Base-by-base conservation (phyloP, 345 rosid genomes). In the Combretum micranthum region DNA sequence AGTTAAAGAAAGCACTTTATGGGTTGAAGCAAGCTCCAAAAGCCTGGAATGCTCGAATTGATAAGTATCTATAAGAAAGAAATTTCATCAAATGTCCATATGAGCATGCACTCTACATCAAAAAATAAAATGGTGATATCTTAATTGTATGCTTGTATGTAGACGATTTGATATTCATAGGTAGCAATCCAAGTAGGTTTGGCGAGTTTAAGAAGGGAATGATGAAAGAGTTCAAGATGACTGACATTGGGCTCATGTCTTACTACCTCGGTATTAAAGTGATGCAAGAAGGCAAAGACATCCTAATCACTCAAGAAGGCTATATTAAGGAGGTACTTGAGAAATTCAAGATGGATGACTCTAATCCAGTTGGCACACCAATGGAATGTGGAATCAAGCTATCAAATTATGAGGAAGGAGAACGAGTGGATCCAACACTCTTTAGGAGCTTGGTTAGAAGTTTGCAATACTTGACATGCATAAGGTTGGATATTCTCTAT, bases 1-100 rank as follows among this genome's bases (percentile, higher is more conserved):
- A 9, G 19, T 50, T 58, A 11, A 22, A 23, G 7, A 58, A 46
- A 2, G 42, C 44, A 8, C 47, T 57, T 6, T 10, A 57, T 23
- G 44, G 44, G 17, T 46, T 57, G 3, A 46, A 46, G 62, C 52
- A 58, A n/a, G 61, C 51, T 13, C 42, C 61, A 8, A 13, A 20
- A 0, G 15, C 23, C 1, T 45, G 5, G 52, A 22, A 58, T 4
- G 25, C 0, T 6, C 11, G 2, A 9, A 58, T 45, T 20, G 62
- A 46, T 22, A 19, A 20, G 21, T 42, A 44, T 18, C 11, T 56
- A 32, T 17, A 15, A 13, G 15, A 21, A 18, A 0, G 19, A 13
- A 20, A 9, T 8, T 42, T 18, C 7, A 20, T 3, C 1, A 54
- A 8, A 18, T 25, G 18, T 15, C 25, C 18, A 44, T 16, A 21